Evolutionary conservation across 495 filamentous ascomycete species (phyloP).

Genomic region (Penicillium samsonianum): DNA sequence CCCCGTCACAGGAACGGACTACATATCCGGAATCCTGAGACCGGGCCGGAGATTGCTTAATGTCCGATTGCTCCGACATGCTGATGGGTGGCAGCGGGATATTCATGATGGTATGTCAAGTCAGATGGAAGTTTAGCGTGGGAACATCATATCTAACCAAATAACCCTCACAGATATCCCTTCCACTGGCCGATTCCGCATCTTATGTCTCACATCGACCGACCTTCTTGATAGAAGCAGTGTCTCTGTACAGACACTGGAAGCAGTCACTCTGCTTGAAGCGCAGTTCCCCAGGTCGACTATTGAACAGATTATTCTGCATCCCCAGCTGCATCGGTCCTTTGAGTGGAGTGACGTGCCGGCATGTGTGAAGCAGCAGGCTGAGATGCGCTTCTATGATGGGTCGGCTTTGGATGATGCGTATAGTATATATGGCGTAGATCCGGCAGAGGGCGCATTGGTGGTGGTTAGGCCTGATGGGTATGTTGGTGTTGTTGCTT

Average conservation of each 20-base stretch:
- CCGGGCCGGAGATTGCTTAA: constrained; percentile 32
- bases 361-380: constrained; percentile 54
- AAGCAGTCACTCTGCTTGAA: constrained; percentile 24
- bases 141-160: not conserved
- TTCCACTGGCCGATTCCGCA: constrained; percentile 46
- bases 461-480: constrained; percentile 65
- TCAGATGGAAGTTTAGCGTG: not conserved
- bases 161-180: constrained; percentile 29
- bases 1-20: constrained; percentile 39
- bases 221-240: constrained; percentile 31
- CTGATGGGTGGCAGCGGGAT: constrained; percentile 43
- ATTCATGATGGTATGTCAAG: constrained; percentile 43
- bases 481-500: constrained; percentile 53
- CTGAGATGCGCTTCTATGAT: constrained; percentile 59
- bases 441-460: constrained; percentile 58
- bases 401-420: constrained; percentile 65
- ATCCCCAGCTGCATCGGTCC: constrained; percentile 48
- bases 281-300: constrained; percentile 42
- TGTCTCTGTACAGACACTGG: constrained; percentile 26
- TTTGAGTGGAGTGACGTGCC: constrained; percentile 60
- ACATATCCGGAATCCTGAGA: constrained; percentile 41
- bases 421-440: constrained; percentile 63
- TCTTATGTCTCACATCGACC: constrained; percentile 38
- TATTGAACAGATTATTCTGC: constrained; percentile 63
- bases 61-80: constrained; percentile 39